Base-by-base conservation (phyloP, 2,329 filamentous ascomycete genomes). In the Epichloe glyceriae region DNA sequence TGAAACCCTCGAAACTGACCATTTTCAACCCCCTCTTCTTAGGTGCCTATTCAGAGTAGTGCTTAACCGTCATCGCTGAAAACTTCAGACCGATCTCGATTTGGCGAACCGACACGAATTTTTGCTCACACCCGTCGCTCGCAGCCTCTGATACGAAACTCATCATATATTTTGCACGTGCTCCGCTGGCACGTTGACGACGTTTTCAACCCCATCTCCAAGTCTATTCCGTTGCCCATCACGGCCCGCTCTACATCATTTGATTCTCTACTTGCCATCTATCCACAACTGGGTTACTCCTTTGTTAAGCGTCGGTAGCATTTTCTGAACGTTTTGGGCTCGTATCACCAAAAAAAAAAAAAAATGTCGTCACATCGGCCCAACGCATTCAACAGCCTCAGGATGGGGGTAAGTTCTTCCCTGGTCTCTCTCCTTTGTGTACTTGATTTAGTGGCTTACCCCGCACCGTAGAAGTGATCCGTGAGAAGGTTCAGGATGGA, bases 401-500 rank as follows among this genome's bases (percentile, higher is more conserved):
- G 91, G 75, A 96, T 97, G 89, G 93, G 82, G 93, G 91, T 96
- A 78, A 84, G 88, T 63, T 42, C 49, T 49, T 49, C 43, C 44
- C 14, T 50, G 50, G 49, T 43, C 55, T 52, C 53, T 50, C 37
- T n/a, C 41, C 19, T 39, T 47, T 30, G 42, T 35, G 17, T 49
- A 33, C 48, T 46, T 58, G 39, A 56, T 46, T 51, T 7, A 26
- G 54, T 53, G 47, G 54, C 61, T 66, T 58, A 62, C 57, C 51
- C 38, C 56, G 58, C 3, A 14, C 35, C 53, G 26, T 64, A 97
- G 93, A 98, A 78, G 86, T 97, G 58, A 88, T 98, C 67, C 89
- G 89, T 68, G 93, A 98, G 73, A 97, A 95, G 75, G 93, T 98
- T 59, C 93, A 98, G 70, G 93, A 98, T 77, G 93, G 93, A 67